Conservation (phyloP, 2,329 filamentous ascomycete species). For the Pyrenochaeta sp. region DNA sequence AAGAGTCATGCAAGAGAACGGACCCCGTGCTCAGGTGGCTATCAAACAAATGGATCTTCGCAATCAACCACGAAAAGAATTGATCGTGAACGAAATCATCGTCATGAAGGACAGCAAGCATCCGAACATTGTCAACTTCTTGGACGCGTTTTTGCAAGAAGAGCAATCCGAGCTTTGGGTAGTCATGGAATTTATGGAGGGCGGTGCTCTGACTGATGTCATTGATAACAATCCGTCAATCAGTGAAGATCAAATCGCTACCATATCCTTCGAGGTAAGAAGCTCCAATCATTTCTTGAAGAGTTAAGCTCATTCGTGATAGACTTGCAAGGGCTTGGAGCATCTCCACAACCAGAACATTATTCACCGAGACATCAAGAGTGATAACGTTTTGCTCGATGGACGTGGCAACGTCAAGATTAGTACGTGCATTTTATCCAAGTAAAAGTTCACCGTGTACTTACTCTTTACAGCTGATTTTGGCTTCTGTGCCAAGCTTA, state of each 20-base stretch:
- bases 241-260: slow-evolving; percentile 95
- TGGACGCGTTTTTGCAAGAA: slow-evolving; percentile 95
- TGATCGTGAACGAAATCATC: slow-evolving; percentile 99
- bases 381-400: slow-evolving; percentile 95
- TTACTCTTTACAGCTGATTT: slow-evolving; percentile 78
- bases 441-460: background rate
- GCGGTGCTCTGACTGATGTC: slow-evolving; percentile 94
- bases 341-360: slow-evolving; percentile 96
- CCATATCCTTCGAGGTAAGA: slow-evolving; percentile 92
- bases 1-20: slow-evolving; percentile 79
- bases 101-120: slow-evolving; percentile 99
- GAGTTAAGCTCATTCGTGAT: slow-evolving; percentile 34
- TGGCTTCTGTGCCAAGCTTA: slow-evolving; percentile 98
- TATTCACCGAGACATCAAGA: slow-evolving; percentile 99
- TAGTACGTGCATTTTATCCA: slow-evolving; percentile 66
- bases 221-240: slow-evolving; percentile 97
- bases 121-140: slow-evolving; percentile 97
- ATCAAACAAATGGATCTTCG: slow-evolving; percentile 99
- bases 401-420: slow-evolving; percentile 97
- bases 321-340: slow-evolving; percentile 95
- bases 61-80: slow-evolving; percentile 94
- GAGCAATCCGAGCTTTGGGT: slow-evolving; percentile 98
- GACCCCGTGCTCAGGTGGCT: slow-evolving; percentile 85
- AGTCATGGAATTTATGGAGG: slow-evolving; percentile 99
- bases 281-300: background rate